These are phyloP conservation scores for Dioscorea zingiberensis DNA, from an alignment of 106 monocot species.

Conservation along the genomic window DNA sequence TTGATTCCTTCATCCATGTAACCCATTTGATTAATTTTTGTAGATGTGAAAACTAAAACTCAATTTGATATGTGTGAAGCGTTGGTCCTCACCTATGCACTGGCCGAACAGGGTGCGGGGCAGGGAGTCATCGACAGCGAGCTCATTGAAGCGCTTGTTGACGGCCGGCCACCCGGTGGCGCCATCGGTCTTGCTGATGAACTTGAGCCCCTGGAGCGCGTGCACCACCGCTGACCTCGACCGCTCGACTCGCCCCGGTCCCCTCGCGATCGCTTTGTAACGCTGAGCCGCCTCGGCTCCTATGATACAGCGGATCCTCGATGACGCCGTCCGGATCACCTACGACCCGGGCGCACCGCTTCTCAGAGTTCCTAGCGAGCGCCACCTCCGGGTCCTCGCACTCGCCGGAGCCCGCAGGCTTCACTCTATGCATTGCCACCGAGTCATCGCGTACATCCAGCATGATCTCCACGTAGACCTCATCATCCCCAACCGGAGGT, in stretches of 20 bases:
- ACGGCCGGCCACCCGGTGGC: conserved; percentile 67
- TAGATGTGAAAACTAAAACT: no score
- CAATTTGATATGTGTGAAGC: neutral
- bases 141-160: conserved; percentile 79
- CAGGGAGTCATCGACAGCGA: conserved; percentile 48
- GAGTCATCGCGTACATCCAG: conserved; percentile 86
- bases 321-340: conserved; percentile 42
- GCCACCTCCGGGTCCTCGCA: conserved; percentile 69
- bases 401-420: conserved; percentile 36
- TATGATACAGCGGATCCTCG: conserved; percentile 54
- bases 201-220: conserved; percentile 82
- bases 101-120: conserved; percentile 53
- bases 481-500: conserved; percentile 22
- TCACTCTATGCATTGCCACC: conserved; percentile 98
- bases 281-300: conserved; percentile 49
- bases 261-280: conserved; percentile 17
- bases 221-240: conserved; percentile 60
- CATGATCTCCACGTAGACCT: conserved; percentile 89
- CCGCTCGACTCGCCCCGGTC: conserved; percentile 40
- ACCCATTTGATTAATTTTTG: no score
- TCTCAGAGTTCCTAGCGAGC: conserved; percentile 65
- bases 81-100: conserved; percentile 57
- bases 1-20: conserved; percentile 82
- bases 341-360: conserved; percentile 41
- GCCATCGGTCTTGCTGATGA: conserved; percentile 75